phyloP scores from a whole-genome alignment of 129 eudicot species.

The Arctium lappa region DNA sequence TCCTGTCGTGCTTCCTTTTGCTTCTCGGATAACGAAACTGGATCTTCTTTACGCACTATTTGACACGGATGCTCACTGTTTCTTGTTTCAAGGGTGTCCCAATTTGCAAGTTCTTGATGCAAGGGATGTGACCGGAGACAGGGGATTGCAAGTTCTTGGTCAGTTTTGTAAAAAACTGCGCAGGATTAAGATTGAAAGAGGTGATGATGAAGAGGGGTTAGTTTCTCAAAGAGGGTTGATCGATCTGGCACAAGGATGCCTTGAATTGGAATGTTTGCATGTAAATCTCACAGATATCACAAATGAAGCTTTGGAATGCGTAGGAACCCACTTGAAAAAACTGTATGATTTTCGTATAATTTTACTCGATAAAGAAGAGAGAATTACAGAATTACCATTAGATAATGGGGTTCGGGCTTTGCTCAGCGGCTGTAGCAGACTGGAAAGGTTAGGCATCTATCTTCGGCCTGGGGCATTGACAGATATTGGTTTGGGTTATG shows the following conservation, averaged over 20 bases:
- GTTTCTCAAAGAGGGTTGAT: slow-evolving; percentile 78
- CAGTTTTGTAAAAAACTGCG: slow-evolving; percentile 53
- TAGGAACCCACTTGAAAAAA: slow-evolving; percentile 60
- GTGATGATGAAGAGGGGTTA: slow-evolving; percentile 72
- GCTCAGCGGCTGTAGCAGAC: slow-evolving; percentile 52
- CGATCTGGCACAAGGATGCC: slow-evolving; percentile 66
- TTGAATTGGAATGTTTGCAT: slow-evolving; percentile 60
- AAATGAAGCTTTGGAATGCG: slow-evolving; percentile 55
- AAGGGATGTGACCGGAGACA: slow-evolving; percentile 65
- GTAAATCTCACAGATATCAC: slow-evolving; percentile 71
- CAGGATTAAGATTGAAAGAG: slow-evolving; percentile 80
- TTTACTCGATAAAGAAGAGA: slow-evolving; percentile 60
- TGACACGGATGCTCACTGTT: slow-evolving; percentile 62
- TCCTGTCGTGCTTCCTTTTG: slow-evolving; percentile 56
- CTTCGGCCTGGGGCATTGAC: slow-evolving; percentile 76
- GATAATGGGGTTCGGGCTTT: slow-evolving; percentile 80
- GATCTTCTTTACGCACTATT: slow-evolving; percentile 71
- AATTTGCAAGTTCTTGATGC: slow-evolving; percentile 81
- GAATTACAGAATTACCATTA: slow-evolving; percentile 67
- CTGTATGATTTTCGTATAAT: slow-evolving; percentile 68
- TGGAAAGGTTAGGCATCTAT: slow-evolving; percentile 66
- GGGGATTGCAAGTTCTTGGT: slow-evolving; percentile 62
- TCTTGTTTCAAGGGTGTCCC: slow-evolving; percentile 58
- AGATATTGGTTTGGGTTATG: slow-evolving; percentile 61
- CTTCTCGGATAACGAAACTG: slow-evolving; percentile 46